Evolutionary conservation across 2,329 filamentous ascomycete species (phyloP).

Genomic region (Fusarium mexicanum): DNA sequence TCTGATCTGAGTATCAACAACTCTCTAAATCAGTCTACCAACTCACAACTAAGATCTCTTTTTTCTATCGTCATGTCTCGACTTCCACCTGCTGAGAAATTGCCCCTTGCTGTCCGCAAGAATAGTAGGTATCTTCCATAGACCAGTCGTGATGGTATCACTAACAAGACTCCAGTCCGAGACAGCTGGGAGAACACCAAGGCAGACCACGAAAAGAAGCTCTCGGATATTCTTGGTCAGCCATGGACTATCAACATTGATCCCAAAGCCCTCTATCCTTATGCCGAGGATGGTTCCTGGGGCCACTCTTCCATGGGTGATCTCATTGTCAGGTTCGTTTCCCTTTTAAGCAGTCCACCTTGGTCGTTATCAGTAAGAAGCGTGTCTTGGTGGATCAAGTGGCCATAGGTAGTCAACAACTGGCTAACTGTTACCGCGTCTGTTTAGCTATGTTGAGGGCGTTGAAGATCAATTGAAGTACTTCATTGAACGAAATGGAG

Average conservation of each 20-base stretch:
- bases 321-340: conserved; percentile 54
- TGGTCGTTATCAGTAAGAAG: not conserved
- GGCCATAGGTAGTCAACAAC: fast-evolving
- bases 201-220: conserved; percentile 52
- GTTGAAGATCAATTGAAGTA: conserved; percentile 53
- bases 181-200: conserved; percentile 63
- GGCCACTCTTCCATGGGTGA: conserved; percentile 55
- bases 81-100: conserved; percentile 59
- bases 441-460: conserved; percentile 55
- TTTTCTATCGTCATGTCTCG: conserved; percentile 35
- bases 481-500: conserved; percentile 50
- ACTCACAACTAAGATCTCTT: not conserved
- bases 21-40: not conserved
- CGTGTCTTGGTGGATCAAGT: not conserved
- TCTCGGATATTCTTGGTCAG: conserved; percentile 57
- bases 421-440: not conserved
- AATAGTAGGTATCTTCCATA: conserved; percentile 51
- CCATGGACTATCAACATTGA: conserved; percentile 62
- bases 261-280: conserved; percentile 58
- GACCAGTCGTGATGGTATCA: not conserved
- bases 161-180: conserved; percentile 53
- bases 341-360: not conserved
- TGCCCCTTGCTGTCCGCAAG: conserved; percentile 62
- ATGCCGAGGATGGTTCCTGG: conserved; percentile 53
- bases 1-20: not conserved